Base-by-base conservation (phyloP, 2,329 filamentous ascomycete genomes). In the Colletotrichum liaoningense region DNA sequence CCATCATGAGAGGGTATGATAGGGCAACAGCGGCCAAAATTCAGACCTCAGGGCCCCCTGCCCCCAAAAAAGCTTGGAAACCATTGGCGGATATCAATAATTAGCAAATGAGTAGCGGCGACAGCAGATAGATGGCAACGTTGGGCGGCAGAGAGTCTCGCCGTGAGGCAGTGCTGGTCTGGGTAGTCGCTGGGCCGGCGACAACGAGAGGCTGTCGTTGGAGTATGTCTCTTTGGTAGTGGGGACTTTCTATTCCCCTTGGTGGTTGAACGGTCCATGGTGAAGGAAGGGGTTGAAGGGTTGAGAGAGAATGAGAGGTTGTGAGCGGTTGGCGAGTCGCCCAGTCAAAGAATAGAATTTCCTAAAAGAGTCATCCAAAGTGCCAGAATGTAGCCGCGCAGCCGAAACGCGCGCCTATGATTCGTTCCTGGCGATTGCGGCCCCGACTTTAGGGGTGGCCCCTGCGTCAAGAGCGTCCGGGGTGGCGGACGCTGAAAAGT, bases 181-280 rank as follows among this genome's bases (percentile, higher is more conserved):
- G 78, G 75, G 73, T 73, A 69, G 73, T 74, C 58, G 63, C 71
- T 67, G 76, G 59, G 66, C 73, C 69, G 28, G 69, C 62, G 58
- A 26, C 74, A 80, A 81, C 57, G 79, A 82, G 80, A 81, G 81
- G 81, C 74, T 77, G 67, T 80, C 68, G 75, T 56, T 75, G 77
- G 79, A 76, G 79, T 33, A 33, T 79, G 77, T 77, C 77, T 71
- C 62, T 56, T n/a, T 35, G 42, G n/a, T 56, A 26, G 67, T 42
- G 67, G 62, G 12, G 30, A 42, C 16, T 42, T 42, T 16, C 38
- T 19, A 35, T 35, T 35, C 11, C 38, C 38, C 16, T 42, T 16
- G 38, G 38, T 42, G 2, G 38, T 42, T 42, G 35, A 38, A 38
- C 12, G 35, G 30, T 33, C 33, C 33, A 33, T 33, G 33, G 56